phyloP scores from a whole-genome alignment of 1,284 basidiomycete species.

The Cystobasidium slooffiae region DNA sequence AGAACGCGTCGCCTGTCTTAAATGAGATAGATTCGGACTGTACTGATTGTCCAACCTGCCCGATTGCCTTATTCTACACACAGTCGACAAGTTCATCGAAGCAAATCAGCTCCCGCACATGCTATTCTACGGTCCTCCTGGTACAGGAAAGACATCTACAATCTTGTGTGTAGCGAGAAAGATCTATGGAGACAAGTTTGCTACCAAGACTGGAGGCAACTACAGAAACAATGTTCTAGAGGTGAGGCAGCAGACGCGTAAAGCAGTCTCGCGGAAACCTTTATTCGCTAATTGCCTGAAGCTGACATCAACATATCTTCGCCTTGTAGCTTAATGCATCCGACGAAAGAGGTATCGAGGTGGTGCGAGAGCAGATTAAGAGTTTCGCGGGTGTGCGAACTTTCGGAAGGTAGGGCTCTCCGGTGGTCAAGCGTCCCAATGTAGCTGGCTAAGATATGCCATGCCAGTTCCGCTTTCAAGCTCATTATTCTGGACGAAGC shows the following conservation, averaged over 20 bases:
- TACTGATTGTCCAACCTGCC: constrained; percentile 3
- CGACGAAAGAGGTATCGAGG: constrained; percentile 97
- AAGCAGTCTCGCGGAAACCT: too few species aligned
- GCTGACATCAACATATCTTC: too few species aligned
- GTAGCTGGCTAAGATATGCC: background rate
- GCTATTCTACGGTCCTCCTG: constrained; percentile 96
- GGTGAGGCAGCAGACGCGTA: constrained; percentile 60
- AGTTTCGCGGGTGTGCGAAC: constrained; percentile 96
- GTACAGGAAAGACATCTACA: constrained; percentile 95
- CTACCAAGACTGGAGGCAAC: constrained; percentile 42
- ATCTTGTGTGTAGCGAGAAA: constrained; percentile 94
- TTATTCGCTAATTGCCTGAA: too few species aligned
- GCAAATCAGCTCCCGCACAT: constrained; percentile 93
- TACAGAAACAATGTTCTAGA: constrained; percentile 88
- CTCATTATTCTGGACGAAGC: constrained; percentile 98
- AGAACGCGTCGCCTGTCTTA: background rate
- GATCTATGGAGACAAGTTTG: constrained; percentile 72
- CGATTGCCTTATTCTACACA: constrained; percentile 6
- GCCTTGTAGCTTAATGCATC: constrained; percentile 83
- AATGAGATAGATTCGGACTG: background rate
- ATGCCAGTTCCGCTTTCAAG: constrained; percentile 77
- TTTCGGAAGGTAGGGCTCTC: constrained; percentile 63
- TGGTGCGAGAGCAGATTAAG: constrained; percentile 98
- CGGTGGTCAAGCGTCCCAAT: constrained; percentile 6
- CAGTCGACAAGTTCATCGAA: constrained; percentile 95